phyloP scores from a whole-genome alignment of 768 basidiomycete species.

The Cystobasidium tubakii region DNA sequence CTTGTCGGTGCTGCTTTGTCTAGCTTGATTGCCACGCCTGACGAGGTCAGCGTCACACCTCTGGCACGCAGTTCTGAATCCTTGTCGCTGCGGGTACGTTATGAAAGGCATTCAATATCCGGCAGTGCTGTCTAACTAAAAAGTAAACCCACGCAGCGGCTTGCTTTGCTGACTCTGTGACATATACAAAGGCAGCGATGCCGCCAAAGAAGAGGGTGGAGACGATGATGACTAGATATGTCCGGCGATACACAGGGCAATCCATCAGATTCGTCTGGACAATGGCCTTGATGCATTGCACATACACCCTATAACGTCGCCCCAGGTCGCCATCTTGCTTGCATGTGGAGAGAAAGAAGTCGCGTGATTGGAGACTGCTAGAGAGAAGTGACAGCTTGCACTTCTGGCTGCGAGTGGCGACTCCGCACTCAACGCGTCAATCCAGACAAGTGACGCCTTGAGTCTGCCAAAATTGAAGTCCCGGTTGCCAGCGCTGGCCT shows the following conservation, averaged over 20 bases:
- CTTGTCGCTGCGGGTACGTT: constrained; percentile 6
- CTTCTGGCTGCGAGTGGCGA: neutral
- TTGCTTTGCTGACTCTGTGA: constrained; percentile 27
- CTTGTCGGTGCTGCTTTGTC: constrained; percentile 27
- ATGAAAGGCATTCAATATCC: no score
- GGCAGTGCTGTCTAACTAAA: no score
- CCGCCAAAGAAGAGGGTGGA: constrained; percentile 33
- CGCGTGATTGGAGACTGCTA: neutral
- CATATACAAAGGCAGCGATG: constrained; percentile 31
- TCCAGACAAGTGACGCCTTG: neutral
- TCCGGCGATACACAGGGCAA: neutral
- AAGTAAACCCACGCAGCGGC: constrained; percentile 28
- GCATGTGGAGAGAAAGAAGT: neutral
- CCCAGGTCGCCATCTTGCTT: constrained; percentile 20
- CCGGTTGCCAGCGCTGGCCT: neutral
- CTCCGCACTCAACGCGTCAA: neutral
- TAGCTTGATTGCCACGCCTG: constrained; percentile 30
- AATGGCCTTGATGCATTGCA: neutral
- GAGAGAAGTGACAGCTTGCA: no score
- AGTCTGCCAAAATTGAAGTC: neutral
- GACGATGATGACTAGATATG: constrained; percentile 19
- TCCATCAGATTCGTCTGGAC: neutral
- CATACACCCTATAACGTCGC: constrained; percentile 20
- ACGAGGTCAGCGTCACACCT: constrained; percentile 25
- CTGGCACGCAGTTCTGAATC: constrained; percentile 16